A percentile compares a stretch with the other conserved stretches of the same genome.
Evolutionary conservation across 768 basidiomycete species (phyloP).

Genomic region (Melanogaster broomeanus): DNA sequence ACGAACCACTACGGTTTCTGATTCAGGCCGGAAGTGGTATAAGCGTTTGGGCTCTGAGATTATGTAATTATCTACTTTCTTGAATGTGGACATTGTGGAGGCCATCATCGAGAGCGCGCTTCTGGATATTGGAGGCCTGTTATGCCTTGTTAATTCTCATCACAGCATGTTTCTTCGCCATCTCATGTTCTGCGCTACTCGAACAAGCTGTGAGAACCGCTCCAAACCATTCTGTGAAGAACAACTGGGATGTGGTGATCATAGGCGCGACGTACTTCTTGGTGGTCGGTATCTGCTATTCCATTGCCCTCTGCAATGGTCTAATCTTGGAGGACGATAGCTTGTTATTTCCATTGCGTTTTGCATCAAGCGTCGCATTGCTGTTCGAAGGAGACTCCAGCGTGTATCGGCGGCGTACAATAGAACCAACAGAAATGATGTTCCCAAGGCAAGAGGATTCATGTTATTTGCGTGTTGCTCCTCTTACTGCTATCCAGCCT

Average conservation of each 20-base stretch:
- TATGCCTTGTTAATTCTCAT: conserved; percentile 55
- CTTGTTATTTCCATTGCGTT: conserved; percentile 57
- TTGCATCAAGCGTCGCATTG: conserved; percentile 69
- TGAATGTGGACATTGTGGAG: conserved; percentile 28
- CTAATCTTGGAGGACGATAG: conserved; percentile 34
- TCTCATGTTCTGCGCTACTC: conserved; percentile 66
- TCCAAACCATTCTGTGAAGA: conserved; percentile 50
- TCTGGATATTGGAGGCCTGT: conserved; percentile 53
- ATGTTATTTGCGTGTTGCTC: neutral
- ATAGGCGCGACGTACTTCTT: conserved; percentile 72
- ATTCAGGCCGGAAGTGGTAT: too few species aligned
- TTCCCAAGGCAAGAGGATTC: conserved; percentile 52
- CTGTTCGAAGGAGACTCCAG: conserved; percentile 63
- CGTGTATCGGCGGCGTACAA: conserved; percentile 64
- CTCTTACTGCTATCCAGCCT: conserved; percentile 38
- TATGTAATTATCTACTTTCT: conserved; percentile 4
- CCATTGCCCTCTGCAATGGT: neutral
- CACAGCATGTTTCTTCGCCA: conserved; percentile 52
- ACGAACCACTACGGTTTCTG: too few species aligned
- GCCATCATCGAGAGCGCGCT: conserved; percentile 40
- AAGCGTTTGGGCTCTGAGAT: neutral
- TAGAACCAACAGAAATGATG: conserved; percentile 52
- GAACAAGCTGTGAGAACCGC: conserved; percentile 74
- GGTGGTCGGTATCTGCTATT: conserved; percentile 48
- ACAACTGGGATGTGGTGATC: conserved; percentile 68